Evolutionary conservation across 345 rosid genomes (phyloP).

Genomic region (Excoecaria agallocha): DNA sequence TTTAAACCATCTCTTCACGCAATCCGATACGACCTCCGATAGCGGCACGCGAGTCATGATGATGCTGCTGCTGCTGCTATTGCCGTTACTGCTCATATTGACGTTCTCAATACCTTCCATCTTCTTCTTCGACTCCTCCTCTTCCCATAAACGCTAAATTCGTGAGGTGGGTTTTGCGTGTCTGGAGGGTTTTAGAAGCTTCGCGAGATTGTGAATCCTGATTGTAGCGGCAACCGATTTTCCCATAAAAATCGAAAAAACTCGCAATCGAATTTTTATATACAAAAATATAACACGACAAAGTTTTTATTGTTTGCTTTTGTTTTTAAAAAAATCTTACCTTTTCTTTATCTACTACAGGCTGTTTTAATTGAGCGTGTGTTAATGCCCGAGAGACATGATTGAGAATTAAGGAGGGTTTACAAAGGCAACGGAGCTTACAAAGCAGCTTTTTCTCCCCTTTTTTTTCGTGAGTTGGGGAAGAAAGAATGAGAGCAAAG

Average conservation of each 20-base stretch:
- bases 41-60: slow-evolving; percentile 48
- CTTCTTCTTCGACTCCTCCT: slow-evolving; percentile 22
- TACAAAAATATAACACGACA: neutral
- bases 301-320: neutral
- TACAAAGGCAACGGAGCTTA: slow-evolving; percentile 10
- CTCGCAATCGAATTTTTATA: neutral
- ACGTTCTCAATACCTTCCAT: slow-evolving; percentile 38
- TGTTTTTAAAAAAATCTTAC: neutral
- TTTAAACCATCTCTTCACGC: slow-evolving; percentile 89
- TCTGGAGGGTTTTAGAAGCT: slow-evolving; percentile 32
- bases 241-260: slow-evolving; percentile 38
- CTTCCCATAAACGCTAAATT: slow-evolving; percentile 3
- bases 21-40: slow-evolving; percentile 76
- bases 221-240: slow-evolving; percentile 43
- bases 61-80: slow-evolving; percentile 1
- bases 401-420: slow-evolving; percentile 36
- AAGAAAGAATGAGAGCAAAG: neutral
- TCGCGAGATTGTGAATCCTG: slow-evolving; percentile 35
- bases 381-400: neutral
- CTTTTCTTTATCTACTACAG: neutral
- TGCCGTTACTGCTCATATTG: neutral
- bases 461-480: neutral
- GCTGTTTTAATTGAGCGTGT: neutral
- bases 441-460: neutral
- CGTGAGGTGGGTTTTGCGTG: slow-evolving; percentile 41